These are phyloP conservation scores for Coniochaeta sp. DNA, from an alignment of 2,329 filamentous ascomycete species.

Conservation along the genomic window DNA sequence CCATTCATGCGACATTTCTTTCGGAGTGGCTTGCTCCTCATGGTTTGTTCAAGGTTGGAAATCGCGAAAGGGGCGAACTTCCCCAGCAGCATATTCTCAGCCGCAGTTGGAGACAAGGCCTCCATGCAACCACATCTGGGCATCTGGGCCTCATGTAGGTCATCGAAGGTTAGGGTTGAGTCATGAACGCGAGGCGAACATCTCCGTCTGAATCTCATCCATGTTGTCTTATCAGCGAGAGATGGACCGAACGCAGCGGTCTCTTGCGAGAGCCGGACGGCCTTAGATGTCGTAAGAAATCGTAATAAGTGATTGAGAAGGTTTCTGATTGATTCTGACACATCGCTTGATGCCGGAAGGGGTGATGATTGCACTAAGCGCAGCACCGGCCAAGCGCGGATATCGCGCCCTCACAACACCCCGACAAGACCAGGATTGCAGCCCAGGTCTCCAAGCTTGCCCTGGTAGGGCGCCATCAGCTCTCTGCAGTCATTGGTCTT, in stretches of 20 bases:
- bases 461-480: too few species aligned
- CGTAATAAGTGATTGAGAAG: background rate
- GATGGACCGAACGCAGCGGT: background rate
- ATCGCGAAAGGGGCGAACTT: background rate
- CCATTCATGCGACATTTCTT: background rate
- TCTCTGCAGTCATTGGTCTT: too few species aligned
- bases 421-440: too few species aligned
- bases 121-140: too few species aligned
- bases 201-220: background rate
- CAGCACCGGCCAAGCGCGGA: too few species aligned
- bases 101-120: background rate
- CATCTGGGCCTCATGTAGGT: too few species aligned
- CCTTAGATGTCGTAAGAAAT: background rate
- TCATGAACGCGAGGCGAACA: background rate
- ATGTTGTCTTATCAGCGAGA: background rate
- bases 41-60: background rate
- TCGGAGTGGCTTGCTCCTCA: background rate
- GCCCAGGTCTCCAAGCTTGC: too few species aligned
- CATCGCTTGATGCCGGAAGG: background rate
- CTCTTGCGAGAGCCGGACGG: too few species aligned
- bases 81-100: background rate
- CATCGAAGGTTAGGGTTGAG: too few species aligned
- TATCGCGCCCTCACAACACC: too few species aligned
- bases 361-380: too few species aligned
- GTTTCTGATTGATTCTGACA: background rate